A percentile compares a stretch with the other conserved stretches of the same genome.
Conservation (phyloP, 495 filamentous ascomycete genomes). For the Elasticomyces elasticus region DNA sequence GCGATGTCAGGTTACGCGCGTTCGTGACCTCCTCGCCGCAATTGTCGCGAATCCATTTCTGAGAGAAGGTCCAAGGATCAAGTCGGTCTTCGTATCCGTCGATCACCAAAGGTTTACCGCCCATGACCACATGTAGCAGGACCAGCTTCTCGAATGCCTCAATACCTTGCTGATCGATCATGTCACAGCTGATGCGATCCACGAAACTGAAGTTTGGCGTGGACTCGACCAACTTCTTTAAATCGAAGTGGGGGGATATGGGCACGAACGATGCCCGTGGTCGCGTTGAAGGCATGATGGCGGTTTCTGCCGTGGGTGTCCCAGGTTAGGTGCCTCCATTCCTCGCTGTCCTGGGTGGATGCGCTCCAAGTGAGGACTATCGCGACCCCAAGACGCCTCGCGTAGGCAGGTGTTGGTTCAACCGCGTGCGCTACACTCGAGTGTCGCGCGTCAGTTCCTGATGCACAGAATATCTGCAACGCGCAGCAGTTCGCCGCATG, state of each 20-base stretch:
- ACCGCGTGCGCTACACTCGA: too few species aligned
- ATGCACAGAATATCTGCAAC: too few species aligned
- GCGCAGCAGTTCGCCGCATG: too few species aligned
- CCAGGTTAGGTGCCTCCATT: background rate
- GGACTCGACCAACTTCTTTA: constrained; percentile 59
- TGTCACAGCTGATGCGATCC: constrained; percentile 59
- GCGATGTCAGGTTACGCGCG: constrained; percentile 63
- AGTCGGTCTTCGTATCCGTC: constrained; percentile 66
- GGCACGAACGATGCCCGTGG: constrained; percentile 69
- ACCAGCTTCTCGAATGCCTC: constrained; percentile 74
- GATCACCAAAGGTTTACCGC: constrained; percentile 77
- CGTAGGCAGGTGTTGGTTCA: too few species aligned
- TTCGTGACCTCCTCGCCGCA: constrained; percentile 60
- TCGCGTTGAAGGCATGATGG: constrained; percentile 54
- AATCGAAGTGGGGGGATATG: constrained; percentile 71
- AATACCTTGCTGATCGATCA: constrained; percentile 59
- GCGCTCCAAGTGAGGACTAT: background rate
- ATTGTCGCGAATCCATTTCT: constrained; percentile 64
- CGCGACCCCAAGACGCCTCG: too few species aligned
- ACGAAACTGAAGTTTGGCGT: constrained; percentile 79
- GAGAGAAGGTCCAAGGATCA: constrained; percentile 65
- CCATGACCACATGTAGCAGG: constrained; percentile 64
- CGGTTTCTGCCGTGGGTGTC: background rate
- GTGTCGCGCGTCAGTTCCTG: too few species aligned
- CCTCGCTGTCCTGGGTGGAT: background rate